A percentile compares a stretch with the other conserved stretches of the same genome.
These are phyloP conservation scores for Hypsizygus ulmarius DNA, from an alignment of 1,284 basidiomycete genomes.

Conservation along the genomic window DNA sequence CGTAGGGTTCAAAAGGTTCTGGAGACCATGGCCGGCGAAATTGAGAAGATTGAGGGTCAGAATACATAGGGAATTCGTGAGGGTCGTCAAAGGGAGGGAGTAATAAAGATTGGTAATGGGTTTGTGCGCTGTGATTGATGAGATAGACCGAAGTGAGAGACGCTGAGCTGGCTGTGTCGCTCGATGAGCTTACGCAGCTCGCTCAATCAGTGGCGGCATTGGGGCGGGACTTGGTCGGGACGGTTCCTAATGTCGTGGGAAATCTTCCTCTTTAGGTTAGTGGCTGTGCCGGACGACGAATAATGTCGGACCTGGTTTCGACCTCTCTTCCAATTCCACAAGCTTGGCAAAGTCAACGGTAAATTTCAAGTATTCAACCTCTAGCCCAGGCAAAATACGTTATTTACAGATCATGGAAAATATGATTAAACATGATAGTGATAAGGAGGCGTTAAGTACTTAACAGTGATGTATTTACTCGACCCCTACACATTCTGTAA, in stretches of 20 bases:
- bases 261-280: not conserved
- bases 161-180: not conserved
- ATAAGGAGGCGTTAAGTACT: too few species aligned
- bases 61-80: constrained; percentile 30
- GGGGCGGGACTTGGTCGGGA: not conserved
- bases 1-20: constrained; percentile 54
- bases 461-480: too few species aligned
- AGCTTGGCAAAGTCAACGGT: too few species aligned
- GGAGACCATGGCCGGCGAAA: constrained; percentile 63
- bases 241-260: constrained; percentile 8
- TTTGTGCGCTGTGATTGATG: not conserved
- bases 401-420: too few species aligned
- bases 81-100: constrained; percentile 16
- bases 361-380: too few species aligned
- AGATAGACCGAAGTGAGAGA: not conserved
- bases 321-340: too few species aligned
- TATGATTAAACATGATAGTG: too few species aligned
- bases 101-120: constrained; percentile 5
- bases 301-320: too few species aligned
- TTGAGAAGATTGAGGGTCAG: constrained; percentile 47
- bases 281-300: too few species aligned
- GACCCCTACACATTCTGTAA: too few species aligned
- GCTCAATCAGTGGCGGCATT: too few species aligned
- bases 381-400: too few species aligned
- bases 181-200: constrained; percentile 1